Percentiles rank a stretch among this genome's conserved stretches.
phyloP scores from a whole-genome alignment of 225 moss, liverwort and hornwort genomes.

The Pseudoscleropodium purum region DNA sequence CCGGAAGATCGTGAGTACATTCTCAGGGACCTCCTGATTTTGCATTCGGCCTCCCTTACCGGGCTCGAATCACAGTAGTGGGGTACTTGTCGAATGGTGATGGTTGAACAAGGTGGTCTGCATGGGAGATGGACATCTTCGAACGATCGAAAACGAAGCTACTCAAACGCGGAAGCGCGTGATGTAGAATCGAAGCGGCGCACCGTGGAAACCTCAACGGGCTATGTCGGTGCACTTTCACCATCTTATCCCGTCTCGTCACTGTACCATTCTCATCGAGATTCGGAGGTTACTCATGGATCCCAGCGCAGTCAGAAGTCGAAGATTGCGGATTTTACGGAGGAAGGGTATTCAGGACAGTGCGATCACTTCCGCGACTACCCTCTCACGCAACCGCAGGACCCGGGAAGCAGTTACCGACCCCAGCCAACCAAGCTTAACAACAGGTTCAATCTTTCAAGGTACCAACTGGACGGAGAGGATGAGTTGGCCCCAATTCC shows the following conservation, averaged over 20 bases:
- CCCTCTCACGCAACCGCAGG: neutral
- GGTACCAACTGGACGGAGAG: constrained; percentile 17
- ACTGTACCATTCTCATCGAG: neutral
- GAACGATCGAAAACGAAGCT: neutral
- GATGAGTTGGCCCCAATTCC: neutral
- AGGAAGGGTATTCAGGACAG: neutral
- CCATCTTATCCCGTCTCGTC: constrained; percentile 10
- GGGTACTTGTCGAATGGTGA: neutral
- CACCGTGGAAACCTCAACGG: neutral
- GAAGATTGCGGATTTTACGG: neutral
- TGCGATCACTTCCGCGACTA: neutral
- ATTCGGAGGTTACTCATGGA: neutral
- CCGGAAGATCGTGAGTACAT: neutral
- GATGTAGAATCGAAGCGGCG: neutral
- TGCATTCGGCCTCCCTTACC: too few relatives aligned
- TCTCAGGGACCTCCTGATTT: neutral
- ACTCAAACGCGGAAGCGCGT: neutral
- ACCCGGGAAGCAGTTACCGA: neutral
- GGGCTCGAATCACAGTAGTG: neutral
- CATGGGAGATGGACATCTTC: neutral
- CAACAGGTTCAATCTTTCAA: constrained; percentile 25
- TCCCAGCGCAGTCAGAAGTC: neutral
- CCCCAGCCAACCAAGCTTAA: neutral
- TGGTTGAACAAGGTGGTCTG: neutral
- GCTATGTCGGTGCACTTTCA: neutral